Evolutionary conservation across 768 basidiomycete species (phyloP).

Genomic region (Podaxis rugospora): DNA sequence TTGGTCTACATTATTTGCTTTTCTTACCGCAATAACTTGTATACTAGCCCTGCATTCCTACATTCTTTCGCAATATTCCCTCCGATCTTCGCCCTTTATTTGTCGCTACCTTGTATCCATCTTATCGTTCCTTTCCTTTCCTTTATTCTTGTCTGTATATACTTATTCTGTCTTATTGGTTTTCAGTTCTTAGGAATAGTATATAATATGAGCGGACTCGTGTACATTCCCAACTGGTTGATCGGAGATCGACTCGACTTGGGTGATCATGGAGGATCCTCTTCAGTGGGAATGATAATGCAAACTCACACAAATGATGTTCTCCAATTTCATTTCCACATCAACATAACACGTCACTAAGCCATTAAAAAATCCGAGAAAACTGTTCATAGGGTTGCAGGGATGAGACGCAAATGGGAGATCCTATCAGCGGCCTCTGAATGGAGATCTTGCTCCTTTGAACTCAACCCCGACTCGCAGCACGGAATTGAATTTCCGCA

Average conservation of each 20-base stretch:
- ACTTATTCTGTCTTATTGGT: slow-evolving; percentile 9
- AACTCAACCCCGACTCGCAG: background rate
- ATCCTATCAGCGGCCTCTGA: slow-evolving; percentile 8
- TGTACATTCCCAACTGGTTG: background rate
- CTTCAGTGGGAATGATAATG: background rate
- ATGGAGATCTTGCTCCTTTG: slow-evolving; percentile 8
- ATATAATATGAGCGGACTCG: slow-evolving; percentile 1
- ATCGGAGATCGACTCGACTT: background rate
- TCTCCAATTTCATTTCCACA: background rate
- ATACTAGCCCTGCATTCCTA: slow-evolving; percentile 7
- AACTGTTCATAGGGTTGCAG: background rate
- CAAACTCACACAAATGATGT: background rate
- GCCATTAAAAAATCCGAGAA: background rate
- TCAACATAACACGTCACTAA: background rate
- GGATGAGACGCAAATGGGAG: background rate
- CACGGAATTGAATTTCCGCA: background rate
- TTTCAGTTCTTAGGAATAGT: slow-evolving; percentile 3
- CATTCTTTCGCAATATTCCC: background rate
- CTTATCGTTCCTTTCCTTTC: background rate
- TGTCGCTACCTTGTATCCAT: background rate
- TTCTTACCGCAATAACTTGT: slow-evolving; percentile 10
- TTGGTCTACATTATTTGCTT: slow-evolving; percentile 7
- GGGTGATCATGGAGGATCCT: background rate
- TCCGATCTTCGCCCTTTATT: background rate
- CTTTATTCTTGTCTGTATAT: slow-evolving; percentile 5